A percentile compares a stretch with the other conserved stretches of the same genome.
phyloP scores from a whole-genome alignment of 306 rosid species.

The Urtica urens region DNA sequence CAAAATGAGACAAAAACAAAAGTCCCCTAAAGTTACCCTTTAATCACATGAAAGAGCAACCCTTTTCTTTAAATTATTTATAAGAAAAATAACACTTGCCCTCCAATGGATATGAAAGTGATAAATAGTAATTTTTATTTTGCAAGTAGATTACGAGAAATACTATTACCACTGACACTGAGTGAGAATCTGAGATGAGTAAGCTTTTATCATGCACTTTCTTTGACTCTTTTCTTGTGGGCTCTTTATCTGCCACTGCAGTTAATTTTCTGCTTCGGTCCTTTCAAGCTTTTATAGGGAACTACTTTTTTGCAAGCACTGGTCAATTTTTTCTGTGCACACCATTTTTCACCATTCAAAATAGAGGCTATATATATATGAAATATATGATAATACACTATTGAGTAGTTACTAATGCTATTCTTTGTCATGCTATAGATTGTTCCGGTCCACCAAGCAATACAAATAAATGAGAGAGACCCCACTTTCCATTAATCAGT shows the following conservation, averaged over 20 bases:
- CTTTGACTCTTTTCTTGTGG: constrained; percentile 19
- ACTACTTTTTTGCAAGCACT: constrained; percentile 4
- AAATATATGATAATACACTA: neutral
- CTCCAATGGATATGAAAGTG: too few species aligned
- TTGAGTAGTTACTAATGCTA: neutral
- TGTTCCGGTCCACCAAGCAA: constrained; percentile 31
- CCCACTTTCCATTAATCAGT: constrained; percentile 44
- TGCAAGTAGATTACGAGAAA: too few species aligned
- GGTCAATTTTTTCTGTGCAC: neutral
- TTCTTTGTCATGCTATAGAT: constrained; percentile 8
- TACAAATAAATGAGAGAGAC: constrained; percentile 17
- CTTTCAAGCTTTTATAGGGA: constrained; percentile 4
- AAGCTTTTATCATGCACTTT: constrained; percentile 32
- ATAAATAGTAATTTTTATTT: too few species aligned
- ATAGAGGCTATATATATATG: neutral
- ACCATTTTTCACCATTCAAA: neutral
- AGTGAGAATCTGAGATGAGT: too few species aligned
- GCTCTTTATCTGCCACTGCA: neutral
- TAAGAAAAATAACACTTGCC: too few species aligned
- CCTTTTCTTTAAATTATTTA: neutral
- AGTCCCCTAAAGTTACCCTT: constrained; percentile 22
- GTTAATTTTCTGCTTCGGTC: too few species aligned
- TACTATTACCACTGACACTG: too few species aligned
- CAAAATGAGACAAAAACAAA: constrained; percentile 39
- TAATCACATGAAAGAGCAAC: constrained; percentile 13